Evolutionary conservation across 1,284 basidiomycete genomes (phyloP).

Genomic region (Malassezia japonica): DNA sequence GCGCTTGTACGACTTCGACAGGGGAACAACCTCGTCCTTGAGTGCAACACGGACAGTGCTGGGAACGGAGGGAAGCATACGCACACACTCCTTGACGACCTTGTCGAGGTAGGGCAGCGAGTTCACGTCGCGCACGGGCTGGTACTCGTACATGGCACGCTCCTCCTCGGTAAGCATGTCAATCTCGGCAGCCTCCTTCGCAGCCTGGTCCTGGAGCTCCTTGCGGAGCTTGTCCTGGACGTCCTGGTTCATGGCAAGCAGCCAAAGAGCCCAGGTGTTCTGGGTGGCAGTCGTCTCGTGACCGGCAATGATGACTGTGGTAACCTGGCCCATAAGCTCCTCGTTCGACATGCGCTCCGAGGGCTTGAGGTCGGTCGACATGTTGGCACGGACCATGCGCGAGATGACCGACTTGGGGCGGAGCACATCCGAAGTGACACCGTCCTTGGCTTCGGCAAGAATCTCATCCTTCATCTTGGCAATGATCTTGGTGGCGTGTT

Average conservation of each 20-base stretch:
- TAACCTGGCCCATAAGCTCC: constrained; percentile 66
- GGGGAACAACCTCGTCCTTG: constrained; percentile 25
- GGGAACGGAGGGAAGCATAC: constrained; percentile 34
- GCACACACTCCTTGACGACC: constrained; percentile 31
- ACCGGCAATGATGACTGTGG: constrained; percentile 69
- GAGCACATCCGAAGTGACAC: constrained; percentile 11
- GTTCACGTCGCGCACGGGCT: constrained; percentile 22
- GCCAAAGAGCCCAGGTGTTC: constrained; percentile 64
- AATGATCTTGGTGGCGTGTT: constrained; percentile 26
- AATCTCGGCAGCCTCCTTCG: constrained; percentile 11
- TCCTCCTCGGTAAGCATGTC: constrained; percentile 19
- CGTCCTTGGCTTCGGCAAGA: constrained; percentile 25
- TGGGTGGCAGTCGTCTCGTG: constrained; percentile 71
- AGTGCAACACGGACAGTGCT: constrained; percentile 30
- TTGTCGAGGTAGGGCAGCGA: constrained; percentile 29
- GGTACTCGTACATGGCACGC: constrained; percentile 16
- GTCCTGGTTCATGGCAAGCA: constrained; percentile 59
- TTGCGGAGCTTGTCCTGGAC: constrained; percentile 53
- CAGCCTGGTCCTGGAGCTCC: constrained; percentile 14
- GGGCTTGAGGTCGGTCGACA: constrained; percentile 32
- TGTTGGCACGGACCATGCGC: constrained; percentile 42
- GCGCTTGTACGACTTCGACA: constrained; percentile 43
- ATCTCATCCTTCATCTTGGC: constrained; percentile 28
- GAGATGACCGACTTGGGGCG: constrained; percentile 14
- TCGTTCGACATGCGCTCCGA: constrained; percentile 57